Evolutionary conservation across 2,329 filamentous ascomycete species (phyloP), one percentile per base, ranked within the genome.

Genomic region (Stromatinia cepivora): DNA sequence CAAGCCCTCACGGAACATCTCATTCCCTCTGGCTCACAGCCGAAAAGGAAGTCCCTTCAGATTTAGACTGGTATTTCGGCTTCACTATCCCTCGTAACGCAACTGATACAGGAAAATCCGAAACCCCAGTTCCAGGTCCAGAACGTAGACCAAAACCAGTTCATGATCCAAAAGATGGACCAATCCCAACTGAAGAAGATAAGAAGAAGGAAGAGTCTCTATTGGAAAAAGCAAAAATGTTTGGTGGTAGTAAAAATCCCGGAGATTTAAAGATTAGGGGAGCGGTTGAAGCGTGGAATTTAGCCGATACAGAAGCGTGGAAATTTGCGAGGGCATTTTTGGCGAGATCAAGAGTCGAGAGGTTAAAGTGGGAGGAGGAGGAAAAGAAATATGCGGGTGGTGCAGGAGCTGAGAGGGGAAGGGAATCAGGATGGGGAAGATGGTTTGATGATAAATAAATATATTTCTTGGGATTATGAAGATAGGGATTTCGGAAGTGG

Each of bases 61-160:
- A 95, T 73, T 82, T 97, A 3, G 90, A 94, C 77, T 98, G 93
- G 93, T 86, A 90, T 74, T 92, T 98, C 78, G 95, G 94, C 67
- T 98, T 98, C 79, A 83, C 84, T 20, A 84, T 97, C 13, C 92
- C 94, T 1, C 83, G 84, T 59, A 80, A 83, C 28, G 81, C 82
- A 15, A 82, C 85, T 5, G 79, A 84, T 53, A 82, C 84, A 39
- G 85, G 84, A 59, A 85, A 85, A 71, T 86, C 85, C 20, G 82
- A 85, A 73, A 85, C 87, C 1, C 86, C 87, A 0, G 84, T 87
- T 8, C 85, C 87, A 0, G 84, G 85, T 1, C 85, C 87, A 2
- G 85, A 89, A 75, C 82, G 84, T 57, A 81, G 84, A 69, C 84
- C 85, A 69, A 82, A 84, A 69, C 80, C 83, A n/a, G 79, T 81